phyloP scores from a whole-genome alignment of 2,329 filamentous ascomycete genomes.

The Macrophomina pseudophaseolina region DNA sequence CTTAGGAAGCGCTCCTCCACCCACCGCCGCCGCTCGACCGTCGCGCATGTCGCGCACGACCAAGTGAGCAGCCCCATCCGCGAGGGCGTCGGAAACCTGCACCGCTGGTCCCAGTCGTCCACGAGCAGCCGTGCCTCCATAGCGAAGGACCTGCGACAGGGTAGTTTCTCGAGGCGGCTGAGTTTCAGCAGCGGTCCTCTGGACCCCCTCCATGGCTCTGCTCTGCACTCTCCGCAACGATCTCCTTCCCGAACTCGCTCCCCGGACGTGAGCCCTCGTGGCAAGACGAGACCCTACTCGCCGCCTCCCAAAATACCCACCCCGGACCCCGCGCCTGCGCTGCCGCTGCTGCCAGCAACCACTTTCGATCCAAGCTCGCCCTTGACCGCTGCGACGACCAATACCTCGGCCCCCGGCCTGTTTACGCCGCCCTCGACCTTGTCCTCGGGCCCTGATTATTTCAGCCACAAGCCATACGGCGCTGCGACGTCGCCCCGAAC shows the following conservation, averaged over 20 bases:
- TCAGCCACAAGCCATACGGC: constrained; percentile 35
- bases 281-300: constrained; percentile 38
- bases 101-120: constrained; percentile 65
- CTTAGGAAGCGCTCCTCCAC: constrained; percentile 20
- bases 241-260: constrained; percentile 40
- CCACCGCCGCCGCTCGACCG: constrained; percentile 47
- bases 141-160: constrained; percentile 32
- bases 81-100: constrained; percentile 57
- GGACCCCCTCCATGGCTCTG: constrained; percentile 42
- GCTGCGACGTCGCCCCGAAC: constrained; percentile 40
- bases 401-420: constrained; percentile 29
- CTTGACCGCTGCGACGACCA: constrained; percentile 35
- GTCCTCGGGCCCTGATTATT: constrained; percentile 44
- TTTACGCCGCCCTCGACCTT: constrained; percentile 38
- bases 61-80: constrained; percentile 40
- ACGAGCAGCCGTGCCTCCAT: constrained; percentile 53
- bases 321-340: constrained; percentile 41
- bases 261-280: constrained; percentile 45
- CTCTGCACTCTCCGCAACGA: constrained; percentile 40
- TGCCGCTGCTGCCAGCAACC: constrained; percentile 41
- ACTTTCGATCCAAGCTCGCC: constrained; percentile 44
- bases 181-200: constrained; percentile 45
- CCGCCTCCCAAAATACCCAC: constrained; percentile 39
- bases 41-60: constrained; percentile 46
- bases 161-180: constrained; percentile 45